Evolutionary conservation across 73 alveolate genomes (phyloP).

Genomic region (Paramecium primaurelia): DNA sequence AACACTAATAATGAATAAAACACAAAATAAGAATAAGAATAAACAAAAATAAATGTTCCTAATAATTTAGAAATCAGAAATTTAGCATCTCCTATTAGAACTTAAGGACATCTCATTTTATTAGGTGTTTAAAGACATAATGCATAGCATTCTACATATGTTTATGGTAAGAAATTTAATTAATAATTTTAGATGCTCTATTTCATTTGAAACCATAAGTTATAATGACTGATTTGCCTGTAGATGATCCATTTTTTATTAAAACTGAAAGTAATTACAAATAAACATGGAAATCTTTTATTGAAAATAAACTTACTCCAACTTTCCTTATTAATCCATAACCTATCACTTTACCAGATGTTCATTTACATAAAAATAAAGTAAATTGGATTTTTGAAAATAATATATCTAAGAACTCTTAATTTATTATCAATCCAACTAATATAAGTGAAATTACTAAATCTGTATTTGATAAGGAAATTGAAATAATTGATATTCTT

Average conservation of each 20-base stretch:
- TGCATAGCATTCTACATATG: background rate
- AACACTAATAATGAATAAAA: background rate
- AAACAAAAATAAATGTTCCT: background rate
- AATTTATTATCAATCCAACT: background rate
- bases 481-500: background rate
- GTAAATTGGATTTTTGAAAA: background rate
- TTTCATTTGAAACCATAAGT: slow-evolving; percentile 5
- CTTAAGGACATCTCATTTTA: background rate
- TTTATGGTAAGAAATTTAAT: slow-evolving; percentile 2
- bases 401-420: background rate
- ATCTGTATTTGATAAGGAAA: background rate
- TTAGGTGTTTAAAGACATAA: background rate
- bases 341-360: background rate
- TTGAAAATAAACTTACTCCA: background rate
- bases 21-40: background rate
- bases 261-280: background rate
- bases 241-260: slow-evolving; percentile 19
- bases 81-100: background rate
- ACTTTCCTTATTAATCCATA: slow-evolving; percentile 17
- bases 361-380: background rate
- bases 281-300: background rate
- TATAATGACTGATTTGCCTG: background rate
- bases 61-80: slow-evolving; percentile 1
- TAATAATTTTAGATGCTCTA: background rate
- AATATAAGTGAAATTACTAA: background rate